These are phyloP conservation scores for Ustilago nuda DNA, from an alignment of 1,284 basidiomycete genomes.

Conservation along the genomic window DNA sequence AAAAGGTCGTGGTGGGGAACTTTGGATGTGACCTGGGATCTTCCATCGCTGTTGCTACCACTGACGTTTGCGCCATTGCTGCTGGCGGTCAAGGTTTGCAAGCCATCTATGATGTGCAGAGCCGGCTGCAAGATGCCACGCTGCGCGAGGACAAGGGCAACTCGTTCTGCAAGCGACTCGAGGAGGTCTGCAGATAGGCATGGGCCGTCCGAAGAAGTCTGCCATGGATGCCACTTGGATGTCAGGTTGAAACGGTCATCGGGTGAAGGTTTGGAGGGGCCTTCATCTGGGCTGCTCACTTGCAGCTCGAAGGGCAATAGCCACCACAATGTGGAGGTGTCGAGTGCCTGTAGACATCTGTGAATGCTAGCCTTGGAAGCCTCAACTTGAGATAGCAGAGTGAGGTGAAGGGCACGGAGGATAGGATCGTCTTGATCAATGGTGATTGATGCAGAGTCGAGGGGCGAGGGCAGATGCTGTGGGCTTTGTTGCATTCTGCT, in stretches of 20 bases:
- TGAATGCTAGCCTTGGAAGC: conserved; percentile 35
- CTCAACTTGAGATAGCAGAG: conserved; percentile 17
- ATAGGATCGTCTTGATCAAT: conserved; percentile 25
- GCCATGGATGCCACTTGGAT: conserved; percentile 46
- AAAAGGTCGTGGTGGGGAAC: conserved; percentile 42
- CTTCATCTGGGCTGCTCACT: not conserved
- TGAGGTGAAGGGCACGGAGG: conserved; percentile 36
- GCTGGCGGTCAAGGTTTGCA: conserved; percentile 4
- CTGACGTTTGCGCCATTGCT: not conserved
- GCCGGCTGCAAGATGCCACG: conserved; percentile 38
- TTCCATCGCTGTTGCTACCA: not conserved
- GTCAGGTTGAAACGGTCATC: conserved; percentile 27
- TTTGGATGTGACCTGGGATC: not conserved
- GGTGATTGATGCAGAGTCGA: conserved; percentile 7
- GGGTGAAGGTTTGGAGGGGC: not conserved
- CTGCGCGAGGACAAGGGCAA: conserved; percentile 41
- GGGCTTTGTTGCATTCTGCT: not conserved
- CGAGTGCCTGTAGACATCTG: conserved; percentile 32
- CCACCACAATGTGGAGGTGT: conserved; percentile 40
- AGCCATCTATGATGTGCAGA: conserved; percentile 28
- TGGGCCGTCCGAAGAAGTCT: conserved; percentile 13
- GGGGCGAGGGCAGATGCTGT: conserved; percentile 34
- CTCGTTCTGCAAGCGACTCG: conserved; percentile 38
- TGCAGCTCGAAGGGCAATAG: conserved; percentile 43
- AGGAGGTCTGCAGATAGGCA: conserved; percentile 20